Percentiles rank a stretch among this genome's conserved stretches.
Evolutionary conservation across 2,329 filamentous ascomycete genomes (phyloP).

Genomic region (Plenodomus lindquistii): DNA sequence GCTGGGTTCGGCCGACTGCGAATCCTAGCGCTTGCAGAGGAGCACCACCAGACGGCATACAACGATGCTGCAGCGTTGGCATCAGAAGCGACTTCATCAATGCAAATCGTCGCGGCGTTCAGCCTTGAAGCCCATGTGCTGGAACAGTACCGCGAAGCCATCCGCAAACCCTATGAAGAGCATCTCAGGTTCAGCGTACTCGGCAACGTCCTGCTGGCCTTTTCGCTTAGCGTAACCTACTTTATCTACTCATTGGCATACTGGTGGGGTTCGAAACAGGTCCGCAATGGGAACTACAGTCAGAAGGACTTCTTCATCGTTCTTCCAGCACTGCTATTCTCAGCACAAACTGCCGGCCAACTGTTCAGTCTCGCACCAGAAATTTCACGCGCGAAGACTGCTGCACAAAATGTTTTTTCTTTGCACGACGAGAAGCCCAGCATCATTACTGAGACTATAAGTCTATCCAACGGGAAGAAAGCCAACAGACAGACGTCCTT

Average conservation of each 20-base stretch:
- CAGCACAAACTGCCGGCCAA: slow-evolving; percentile 52
- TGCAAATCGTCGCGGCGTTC: slow-evolving; percentile 61
- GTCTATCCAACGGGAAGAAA: background rate
- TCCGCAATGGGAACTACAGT: slow-evolving; percentile 48
- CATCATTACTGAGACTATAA: slow-evolving; percentile 34
- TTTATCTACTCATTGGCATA: slow-evolving; percentile 55
- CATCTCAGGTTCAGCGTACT: slow-evolving; percentile 46
- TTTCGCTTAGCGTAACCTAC: slow-evolving; percentile 52
- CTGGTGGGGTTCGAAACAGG: slow-evolving; percentile 53
- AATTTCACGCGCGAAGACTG: slow-evolving; percentile 50
- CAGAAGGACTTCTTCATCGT: slow-evolving; percentile 52
- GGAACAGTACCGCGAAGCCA: slow-evolving; percentile 41
- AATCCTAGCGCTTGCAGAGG: slow-evolving; percentile 61
- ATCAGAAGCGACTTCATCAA: slow-evolving; percentile 67
- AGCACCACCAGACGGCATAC: slow-evolving; percentile 67
- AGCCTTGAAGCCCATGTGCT: slow-evolving; percentile 48
- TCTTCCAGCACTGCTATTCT: slow-evolving; percentile 51
- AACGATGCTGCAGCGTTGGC: slow-evolving; percentile 66
- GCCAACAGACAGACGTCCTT: slow-evolving; percentile 12
- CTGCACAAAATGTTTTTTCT: slow-evolving; percentile 50
- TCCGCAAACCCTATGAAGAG: slow-evolving; percentile 47
- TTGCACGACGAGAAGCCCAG: slow-evolving; percentile 47
- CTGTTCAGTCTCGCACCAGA: slow-evolving; percentile 53
- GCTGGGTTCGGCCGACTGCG: slow-evolving; percentile 53
- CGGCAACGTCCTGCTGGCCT: slow-evolving; percentile 49